Base-by-base conservation (phyloP, 2,329 filamentous ascomycete species). In the Oidium heveae region DNA sequence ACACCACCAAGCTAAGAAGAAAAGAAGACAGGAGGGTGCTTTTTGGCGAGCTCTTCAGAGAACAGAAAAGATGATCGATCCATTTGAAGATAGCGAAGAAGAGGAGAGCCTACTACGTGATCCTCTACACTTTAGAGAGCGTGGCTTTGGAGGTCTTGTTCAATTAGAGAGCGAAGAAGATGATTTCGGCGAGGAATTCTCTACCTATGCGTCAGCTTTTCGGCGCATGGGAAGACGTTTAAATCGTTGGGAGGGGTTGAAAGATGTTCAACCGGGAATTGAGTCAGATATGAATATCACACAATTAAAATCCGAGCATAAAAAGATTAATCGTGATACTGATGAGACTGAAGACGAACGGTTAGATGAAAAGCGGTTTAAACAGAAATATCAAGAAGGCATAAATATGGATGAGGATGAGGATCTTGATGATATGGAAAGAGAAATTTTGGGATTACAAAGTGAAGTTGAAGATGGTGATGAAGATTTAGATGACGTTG, bases 121-220 rank as follows among this genome's bases (percentile, higher is more conserved):
- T 18, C 57, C 56, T 50, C 54, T 54, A 12, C 59, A 57, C 28
- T 80, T 79, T 60, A 70, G 73, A 37, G 75, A 79, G 62, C 69
- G 69, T 57, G 77, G 78, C 7, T 70, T 79, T 54, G 76, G 73
- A n/a, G 85, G 80, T 0, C 72, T 85, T 41, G 76, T 75, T 54
- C 79, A 75, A 34, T 68, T 84, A 0, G 68, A 68, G 20, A 67
- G 69, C 16, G 84, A 88, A 63, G 67, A 72, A 0, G 81, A 86
- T 57, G 84, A 89, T 66, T 84, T 79, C 60, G 85, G 85, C 46
- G 85, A 89, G 65, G 83, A 89, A 65, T 72, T 78, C 6, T 73
- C 74, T 55, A 72, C 76, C 1, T 80, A 84, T 56, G 75, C 78
- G 4, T 77, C 82, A 12, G 75, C 83, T 8, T 68, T 89, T 18